Conservation (phyloP, 768 basidiomycete genomes). For the Auriculariales sp. region DNA sequence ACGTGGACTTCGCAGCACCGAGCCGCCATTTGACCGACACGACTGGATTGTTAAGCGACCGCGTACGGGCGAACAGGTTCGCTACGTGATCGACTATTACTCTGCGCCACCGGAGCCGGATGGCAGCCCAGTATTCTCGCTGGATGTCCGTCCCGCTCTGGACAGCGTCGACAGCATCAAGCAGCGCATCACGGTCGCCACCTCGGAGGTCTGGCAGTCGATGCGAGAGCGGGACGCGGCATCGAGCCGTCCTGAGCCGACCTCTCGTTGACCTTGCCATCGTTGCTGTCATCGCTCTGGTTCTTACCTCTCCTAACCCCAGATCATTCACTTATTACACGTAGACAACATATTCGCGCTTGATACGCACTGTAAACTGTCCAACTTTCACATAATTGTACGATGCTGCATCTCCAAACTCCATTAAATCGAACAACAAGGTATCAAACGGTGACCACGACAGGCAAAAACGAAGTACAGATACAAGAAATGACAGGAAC, state of each 20-base stretch:
- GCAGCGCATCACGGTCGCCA: slow-evolving; percentile 54
- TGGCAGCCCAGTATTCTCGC: slow-evolving; percentile 86
- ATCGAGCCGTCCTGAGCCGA: background rate
- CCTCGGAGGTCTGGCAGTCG: slow-evolving; percentile 46
- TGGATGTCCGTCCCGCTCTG: slow-evolving; percentile 91
- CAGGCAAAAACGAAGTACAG: no score
- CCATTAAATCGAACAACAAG: no score
- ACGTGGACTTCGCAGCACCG: slow-evolving; percentile 34
- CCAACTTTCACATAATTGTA: no score
- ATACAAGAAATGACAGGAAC: no score
- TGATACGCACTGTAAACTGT: no score
- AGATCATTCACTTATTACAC: no score
- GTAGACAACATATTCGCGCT: no score
- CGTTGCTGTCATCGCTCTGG: no score
- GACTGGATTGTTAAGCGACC: slow-evolving; percentile 91
- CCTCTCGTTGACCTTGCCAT: no score
- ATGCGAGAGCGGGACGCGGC: background rate
- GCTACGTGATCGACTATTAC: slow-evolving; percentile 98
- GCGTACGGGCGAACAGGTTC: slow-evolving; percentile 64
- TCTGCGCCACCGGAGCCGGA: slow-evolving; percentile 79
- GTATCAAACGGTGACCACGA: no score
- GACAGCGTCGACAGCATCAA: slow-evolving; percentile 69
- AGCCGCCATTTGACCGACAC: slow-evolving; percentile 94
- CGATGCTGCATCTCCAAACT: no score
- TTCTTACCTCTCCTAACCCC: no score